Conservation (phyloP, 129 eudicot species). For the Lactuca sativa region DNA sequence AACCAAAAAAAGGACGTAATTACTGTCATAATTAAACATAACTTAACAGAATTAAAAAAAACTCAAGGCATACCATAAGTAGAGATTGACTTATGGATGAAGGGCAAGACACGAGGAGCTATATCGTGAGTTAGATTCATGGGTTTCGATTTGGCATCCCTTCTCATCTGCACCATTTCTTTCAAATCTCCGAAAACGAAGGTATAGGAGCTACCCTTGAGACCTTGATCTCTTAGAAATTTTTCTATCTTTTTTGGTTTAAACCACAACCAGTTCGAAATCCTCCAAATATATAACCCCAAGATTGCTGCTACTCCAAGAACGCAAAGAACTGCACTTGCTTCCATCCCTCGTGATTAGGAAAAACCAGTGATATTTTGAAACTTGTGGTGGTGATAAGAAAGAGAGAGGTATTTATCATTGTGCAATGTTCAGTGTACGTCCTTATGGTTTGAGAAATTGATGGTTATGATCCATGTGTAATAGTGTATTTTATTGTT, state of each 20-base stretch:
- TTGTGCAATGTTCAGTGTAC: neutral
- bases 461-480: neutral
- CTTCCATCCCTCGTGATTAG: neutral
- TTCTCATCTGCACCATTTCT: constrained; percentile 1
- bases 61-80: constrained; percentile 10
- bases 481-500: neutral
- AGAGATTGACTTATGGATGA: constrained; percentile 1
- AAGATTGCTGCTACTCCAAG: neutral
- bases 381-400: neutral
- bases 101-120: constrained; percentile 9
- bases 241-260: constrained; percentile 18
- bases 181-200: constrained; percentile 16
- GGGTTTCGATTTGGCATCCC: constrained; percentile 18
- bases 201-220: constrained; percentile 3
- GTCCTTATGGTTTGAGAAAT: neutral
- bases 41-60: neutral
- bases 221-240: constrained; percentile 3
- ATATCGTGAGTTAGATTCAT: constrained; percentile 21
- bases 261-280: constrained; percentile 23
- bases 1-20: neutral
- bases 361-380: neutral
- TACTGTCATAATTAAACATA: neutral
- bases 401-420: neutral
- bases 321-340: neutral
- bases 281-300: constrained; percentile 5